Conservation (phyloP, 2,329 filamentous ascomycete genomes). For the Colletotrichum brevisporum region DNA sequence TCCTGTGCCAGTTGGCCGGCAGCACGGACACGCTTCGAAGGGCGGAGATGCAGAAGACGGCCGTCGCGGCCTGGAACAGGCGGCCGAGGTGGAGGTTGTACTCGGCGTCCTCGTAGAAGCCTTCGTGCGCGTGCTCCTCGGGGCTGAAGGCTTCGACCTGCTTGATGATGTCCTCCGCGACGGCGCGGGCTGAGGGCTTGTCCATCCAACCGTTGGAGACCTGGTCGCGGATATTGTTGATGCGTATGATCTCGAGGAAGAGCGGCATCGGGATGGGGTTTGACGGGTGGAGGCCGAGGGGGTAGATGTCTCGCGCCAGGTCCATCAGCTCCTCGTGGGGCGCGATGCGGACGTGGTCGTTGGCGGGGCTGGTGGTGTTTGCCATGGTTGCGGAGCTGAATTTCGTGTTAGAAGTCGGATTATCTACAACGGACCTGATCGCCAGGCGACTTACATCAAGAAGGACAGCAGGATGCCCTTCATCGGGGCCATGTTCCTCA, state of each 20-base stretch:
- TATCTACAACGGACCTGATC: not conserved
- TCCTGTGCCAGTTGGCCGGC: conserved; percentile 32
- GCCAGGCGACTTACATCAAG: conserved; percentile 15
- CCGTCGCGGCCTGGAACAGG: conserved; percentile 49
- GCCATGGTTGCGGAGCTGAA: conserved; percentile 48
- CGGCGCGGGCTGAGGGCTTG: conserved; percentile 27
- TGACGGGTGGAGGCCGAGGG: conserved; percentile 42
- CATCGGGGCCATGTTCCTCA: conserved; percentile 2
- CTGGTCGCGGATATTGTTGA: conserved; percentile 52
- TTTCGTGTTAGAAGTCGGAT: conserved; percentile 41
- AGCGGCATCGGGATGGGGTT: conserved; percentile 49
- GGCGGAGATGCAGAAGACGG: conserved; percentile 54
- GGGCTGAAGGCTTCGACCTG: conserved; percentile 49
- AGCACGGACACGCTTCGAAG: conserved; percentile 51
- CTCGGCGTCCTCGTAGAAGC: conserved; percentile 44
- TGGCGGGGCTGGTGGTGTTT: conserved; percentile 54
- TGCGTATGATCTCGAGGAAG: conserved; percentile 51
- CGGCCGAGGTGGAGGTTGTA: conserved; percentile 47
- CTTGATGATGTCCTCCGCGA: conserved; percentile 24
- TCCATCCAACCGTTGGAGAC: conserved; percentile 34
- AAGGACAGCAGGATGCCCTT: conserved; percentile 18
- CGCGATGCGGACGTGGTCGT: conserved; percentile 46
- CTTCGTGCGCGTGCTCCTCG: conserved; percentile 50
- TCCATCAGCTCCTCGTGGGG: conserved; percentile 47
- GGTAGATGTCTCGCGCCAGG: conserved; percentile 44